Evolutionary conservation across 1,139 yeast species (phyloP), one percentile per base, ranked within the genome.

Genomic region (Wickerhamomyces sp.): DNA sequence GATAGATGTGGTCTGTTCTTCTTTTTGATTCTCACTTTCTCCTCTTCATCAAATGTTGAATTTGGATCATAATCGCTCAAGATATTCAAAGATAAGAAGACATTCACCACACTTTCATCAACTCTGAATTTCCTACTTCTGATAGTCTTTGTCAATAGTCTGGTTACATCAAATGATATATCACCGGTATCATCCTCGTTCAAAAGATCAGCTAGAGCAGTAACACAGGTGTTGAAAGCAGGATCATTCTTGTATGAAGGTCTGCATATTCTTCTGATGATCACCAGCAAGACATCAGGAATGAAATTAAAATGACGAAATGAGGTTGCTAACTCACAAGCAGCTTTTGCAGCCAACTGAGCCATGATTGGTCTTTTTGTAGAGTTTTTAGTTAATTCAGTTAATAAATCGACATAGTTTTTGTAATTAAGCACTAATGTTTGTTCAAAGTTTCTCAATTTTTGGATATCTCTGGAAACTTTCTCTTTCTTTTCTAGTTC

Each of bases 1-100:
- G 95, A 81, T 40, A 90, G 64, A 66, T 90, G 96, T 7, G 86
- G 87, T 51, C 97, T 72, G 59, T 92, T 95, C 59, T 89, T 87
- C 69, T 88, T 89, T 58, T 77, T 81, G 31, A 82, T 40, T 54
- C 81, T 83, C 12, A 67, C 65, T 39, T 63, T 65, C 20, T 64
- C 68, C 31, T 68, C 68, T 21, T 65, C 68, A 31, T 68, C 72
- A 27, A 56, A 66, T 33, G 66, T 64, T 1, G 74, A 68, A 49
- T 76, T 72, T 27, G 95, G 89, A 56, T 86, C 88, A 46, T 88
- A 86, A 60, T 89, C 97, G 28, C 80, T 78, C 42, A 92, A 68
- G 16, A 92, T 71, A 16, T 88, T 76, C 45, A 90, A 64, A 3
- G 92, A 80, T 40, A 90, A 66, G 40, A 90, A 72, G 2, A 87